Evolutionary conservation across 331 rosid species (phyloP), one percentile per base, ranked within the genome.

Genomic region (Malus hybrid): DNA sequence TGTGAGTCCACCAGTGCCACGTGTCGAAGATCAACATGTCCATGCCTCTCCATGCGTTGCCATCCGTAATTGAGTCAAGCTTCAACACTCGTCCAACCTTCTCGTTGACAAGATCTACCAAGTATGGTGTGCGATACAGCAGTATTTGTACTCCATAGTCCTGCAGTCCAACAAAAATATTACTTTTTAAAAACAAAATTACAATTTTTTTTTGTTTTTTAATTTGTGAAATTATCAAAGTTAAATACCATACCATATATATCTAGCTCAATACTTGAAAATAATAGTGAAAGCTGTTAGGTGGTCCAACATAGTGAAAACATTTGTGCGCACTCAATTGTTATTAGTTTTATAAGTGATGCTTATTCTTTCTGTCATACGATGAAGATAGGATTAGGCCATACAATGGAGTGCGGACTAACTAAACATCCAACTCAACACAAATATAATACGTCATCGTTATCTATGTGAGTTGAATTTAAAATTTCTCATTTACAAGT

Each of bases 1-100:
- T 85, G 85, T 95, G 99, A 80, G 97, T 92, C 99, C 99, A 95
- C 99, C 99, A 95, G 13, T 95, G 99, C 99, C 99, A 95, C 20
- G 96, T 85, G 91, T 95, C 93, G 78, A 95, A 95, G 32, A 95
- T 39, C 33, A 95, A 72, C 6, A 85, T 79, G 74, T 95, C 92
- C 99, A 95, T 89, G 39, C 96, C 97, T 72, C 84, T 85, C 99
- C 99, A 95, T 1, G 90, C 93, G 1, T 85, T 79, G 46, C 97
- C 99, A 6, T 81, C 76, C 80, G 72, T 85, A 0, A 94, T 94
- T 4, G 97, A 90, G 71, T 89, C 93, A 3, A 94, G 80, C 81
- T 92, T 94, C 77, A 94, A 75, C 12, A 94, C 97, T 20, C 74
- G 71, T 4, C 96, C 96, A 5, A 65, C 85, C 3, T 68, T 80